Base-by-base conservation (phyloP, 2,329 filamentous ascomycete genomes). In the Bimuria novae-zelandiae region DNA sequence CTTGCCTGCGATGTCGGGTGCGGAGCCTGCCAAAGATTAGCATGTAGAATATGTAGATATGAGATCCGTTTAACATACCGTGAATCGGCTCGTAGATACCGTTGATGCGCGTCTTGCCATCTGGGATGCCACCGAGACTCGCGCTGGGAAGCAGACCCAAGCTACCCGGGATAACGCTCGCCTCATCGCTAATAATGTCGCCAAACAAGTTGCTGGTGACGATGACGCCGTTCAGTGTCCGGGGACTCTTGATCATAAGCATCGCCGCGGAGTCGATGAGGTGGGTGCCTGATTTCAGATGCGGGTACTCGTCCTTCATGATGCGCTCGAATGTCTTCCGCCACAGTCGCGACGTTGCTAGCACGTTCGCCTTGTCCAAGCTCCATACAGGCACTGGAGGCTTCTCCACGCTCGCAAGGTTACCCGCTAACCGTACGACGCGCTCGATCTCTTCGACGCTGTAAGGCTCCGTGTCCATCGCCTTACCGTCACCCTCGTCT, bases 71-170 rank as follows among this genome's bases (percentile, higher is more conserved):
- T 33, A 17, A 64, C 79, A 68, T 80, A 91, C 90, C 92, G 75
- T 99, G 93, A 66, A 99, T 97, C 22, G 93, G 93, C 82, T 97
- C 93, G 74, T 96, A 99, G 69, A 97, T 96, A 65, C 92, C 93
- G 73, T 95, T 96, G 71, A 92, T 90, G 73, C 84, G 87, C 65
- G 81, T 84, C 80, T 91, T 89, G 50, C 90, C 90, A 73, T 95
- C 91, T 0, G 93, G 93, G 55, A 96, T 86, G 35, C 89, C 90
- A 61, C 87, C 89, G 72, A 97, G 79, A 75, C 89, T 94, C 11
- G 93, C 93, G 73, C 89, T 93, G 22, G 93, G 93, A 63, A 96
- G 79, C 60, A 97, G 80, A 25, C 94, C 93, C 64, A 97, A 85
- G 66, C 87, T 92, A 14, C 93, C 93, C 3, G 93, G 91, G 64